A percentile compares a stretch with the other conserved stretches of the same genome.
These are phyloP conservation scores for Mrakia gelida DNA, from an alignment of 768 basidiomycete genomes.

Conservation along the genomic window DNA sequence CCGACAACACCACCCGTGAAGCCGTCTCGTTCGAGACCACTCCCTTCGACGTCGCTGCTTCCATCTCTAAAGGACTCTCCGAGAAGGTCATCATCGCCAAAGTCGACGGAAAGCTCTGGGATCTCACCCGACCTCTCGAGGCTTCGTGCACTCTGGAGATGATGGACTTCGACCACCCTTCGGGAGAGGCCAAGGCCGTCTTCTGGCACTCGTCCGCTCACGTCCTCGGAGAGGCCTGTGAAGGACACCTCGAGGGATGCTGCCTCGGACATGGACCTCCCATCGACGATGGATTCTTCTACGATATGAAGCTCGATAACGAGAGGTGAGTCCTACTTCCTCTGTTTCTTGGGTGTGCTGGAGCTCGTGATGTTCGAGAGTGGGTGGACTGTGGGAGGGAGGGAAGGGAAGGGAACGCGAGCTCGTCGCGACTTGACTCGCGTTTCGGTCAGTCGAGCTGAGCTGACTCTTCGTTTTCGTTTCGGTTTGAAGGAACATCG, in stretches of 20 bases:
- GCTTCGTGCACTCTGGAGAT: constrained; percentile 71
- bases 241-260: constrained; percentile 86
- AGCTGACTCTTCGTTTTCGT: neutral
- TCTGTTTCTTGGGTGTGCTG: no score
- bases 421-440: no score
- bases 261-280: constrained; percentile 96
- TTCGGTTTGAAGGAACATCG: constrained; percentile 57
- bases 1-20: constrained; percentile 76
- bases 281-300: constrained; percentile 97
- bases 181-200: constrained; percentile 87
- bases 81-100: constrained; percentile 91
- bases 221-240: constrained; percentile 92
- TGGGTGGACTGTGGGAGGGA: neutral
- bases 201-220: constrained; percentile 99
- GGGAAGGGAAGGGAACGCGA: neutral
- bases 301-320: constrained; percentile 84
- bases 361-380: no score
- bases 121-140: constrained; percentile 92
- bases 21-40: constrained; percentile 92
- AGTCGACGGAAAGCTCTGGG: constrained; percentile 80
- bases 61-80: constrained; percentile 76
- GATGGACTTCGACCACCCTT: constrained; percentile 86
- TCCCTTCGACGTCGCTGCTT: constrained; percentile 85
- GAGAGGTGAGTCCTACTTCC: constrained; percentile 54
- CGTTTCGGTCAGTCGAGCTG: neutral